phyloP scores from a whole-genome alignment of 148 eudicot genomes.

The Polygonum aviculare region DNA sequence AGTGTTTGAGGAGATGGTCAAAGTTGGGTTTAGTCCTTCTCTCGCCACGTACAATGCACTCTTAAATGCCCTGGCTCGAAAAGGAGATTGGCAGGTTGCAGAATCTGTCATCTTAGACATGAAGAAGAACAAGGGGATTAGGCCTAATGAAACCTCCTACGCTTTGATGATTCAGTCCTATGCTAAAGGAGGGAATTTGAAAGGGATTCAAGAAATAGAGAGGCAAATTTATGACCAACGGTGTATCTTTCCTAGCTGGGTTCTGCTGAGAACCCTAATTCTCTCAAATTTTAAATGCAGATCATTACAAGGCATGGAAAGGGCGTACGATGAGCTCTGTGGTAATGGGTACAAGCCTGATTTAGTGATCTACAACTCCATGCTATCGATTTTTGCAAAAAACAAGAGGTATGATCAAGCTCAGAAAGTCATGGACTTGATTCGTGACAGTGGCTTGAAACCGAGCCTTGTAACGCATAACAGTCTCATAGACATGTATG shows the following conservation, averaged over 20 bases:
- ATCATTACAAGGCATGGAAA: conserved; percentile 64
- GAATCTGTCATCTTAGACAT: conserved; percentile 64
- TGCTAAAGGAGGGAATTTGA: conserved; percentile 55
- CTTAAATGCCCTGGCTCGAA: conserved; percentile 59
- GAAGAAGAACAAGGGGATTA: conserved; percentile 68
- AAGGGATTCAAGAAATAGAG: conserved; percentile 57
- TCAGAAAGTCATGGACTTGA: conserved; percentile 40
- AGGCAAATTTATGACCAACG: conserved; percentile 48
- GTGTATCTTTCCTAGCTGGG: conserved; percentile 70
- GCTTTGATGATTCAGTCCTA: conserved; percentile 72
- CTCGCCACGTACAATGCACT: conserved; percentile 76
- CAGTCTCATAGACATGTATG: conserved; percentile 82
- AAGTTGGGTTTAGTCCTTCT: conserved; percentile 72
- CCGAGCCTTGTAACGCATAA: conserved; percentile 83
- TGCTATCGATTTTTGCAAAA: conserved; percentile 74
- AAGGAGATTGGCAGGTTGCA: conserved; percentile 76
- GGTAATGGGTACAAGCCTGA: conserved; percentile 73
- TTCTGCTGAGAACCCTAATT: conserved; percentile 66
- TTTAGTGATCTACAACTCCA: conserved; percentile 63
- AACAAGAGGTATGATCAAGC: conserved; percentile 67
- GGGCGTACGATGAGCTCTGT: conserved; percentile 53
- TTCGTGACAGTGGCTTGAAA: conserved; percentile 48
- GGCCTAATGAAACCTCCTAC: conserved; percentile 71
- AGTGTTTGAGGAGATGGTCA: conserved; percentile 69
- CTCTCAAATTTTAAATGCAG: conserved; percentile 65